Conservation (phyloP, 2,329 filamentous ascomycete genomes). For the Colletotrichum aenigma region DNA sequence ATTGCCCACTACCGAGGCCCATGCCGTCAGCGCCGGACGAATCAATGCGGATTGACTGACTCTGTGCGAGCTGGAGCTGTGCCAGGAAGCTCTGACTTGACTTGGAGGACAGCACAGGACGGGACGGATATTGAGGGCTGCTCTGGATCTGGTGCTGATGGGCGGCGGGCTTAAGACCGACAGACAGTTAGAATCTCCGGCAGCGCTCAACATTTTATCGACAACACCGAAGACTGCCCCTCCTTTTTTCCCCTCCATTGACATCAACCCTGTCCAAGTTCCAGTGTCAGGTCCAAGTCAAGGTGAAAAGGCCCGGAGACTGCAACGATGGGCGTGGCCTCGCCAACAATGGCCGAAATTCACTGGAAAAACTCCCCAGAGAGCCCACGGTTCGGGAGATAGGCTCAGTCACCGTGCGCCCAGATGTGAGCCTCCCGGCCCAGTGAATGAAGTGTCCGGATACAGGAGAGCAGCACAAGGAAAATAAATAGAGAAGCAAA, state of each 20-base stretch:
- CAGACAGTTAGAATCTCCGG: slow-evolving; percentile 11
- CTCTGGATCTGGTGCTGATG: neutral
- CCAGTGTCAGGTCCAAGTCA: neutral
- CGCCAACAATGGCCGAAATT: neutral
- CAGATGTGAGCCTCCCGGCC: neutral
- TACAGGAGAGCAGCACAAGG: neutral
- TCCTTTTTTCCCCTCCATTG: slow-evolving; percentile 15
- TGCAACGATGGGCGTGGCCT: neutral
- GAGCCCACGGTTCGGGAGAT: neutral
- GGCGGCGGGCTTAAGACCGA: slow-evolving; percentile 14
- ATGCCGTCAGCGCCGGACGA: slow-evolving; percentile 16
- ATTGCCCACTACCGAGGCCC: neutral
- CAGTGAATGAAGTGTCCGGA: neutral
- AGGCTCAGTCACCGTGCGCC: neutral
- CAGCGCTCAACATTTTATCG: slow-evolving; percentile 14
- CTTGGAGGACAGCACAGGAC: neutral
- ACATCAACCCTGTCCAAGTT: slow-evolving; percentile 21
- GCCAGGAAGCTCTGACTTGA: slow-evolving; percentile 13
- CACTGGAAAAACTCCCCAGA: neutral
- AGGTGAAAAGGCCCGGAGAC: neutral
- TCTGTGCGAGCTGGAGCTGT: slow-evolving; percentile 16
- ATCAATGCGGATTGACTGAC: slow-evolving; percentile 11
- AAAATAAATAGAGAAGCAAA: neutral
- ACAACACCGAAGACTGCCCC: slow-evolving; percentile 13
- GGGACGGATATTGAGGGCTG: neutral